Evolutionary conservation across 805 yeast species (phyloP).

Genomic region (Starmerella riodocensis): DNA sequence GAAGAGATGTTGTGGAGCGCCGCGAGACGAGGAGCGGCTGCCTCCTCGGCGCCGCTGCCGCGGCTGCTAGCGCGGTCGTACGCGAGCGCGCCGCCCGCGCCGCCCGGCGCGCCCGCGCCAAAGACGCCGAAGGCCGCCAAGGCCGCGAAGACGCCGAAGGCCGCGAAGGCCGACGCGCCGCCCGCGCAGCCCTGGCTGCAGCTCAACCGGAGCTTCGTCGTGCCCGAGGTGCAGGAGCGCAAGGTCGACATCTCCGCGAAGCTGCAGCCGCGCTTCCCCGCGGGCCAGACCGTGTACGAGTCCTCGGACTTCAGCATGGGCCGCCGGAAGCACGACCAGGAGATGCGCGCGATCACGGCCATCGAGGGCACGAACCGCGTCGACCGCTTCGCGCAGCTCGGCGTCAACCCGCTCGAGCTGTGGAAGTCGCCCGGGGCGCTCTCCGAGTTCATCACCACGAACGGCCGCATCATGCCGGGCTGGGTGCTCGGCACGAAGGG

Average conservation of each 20-base stretch:
- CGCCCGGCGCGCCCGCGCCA: too few relatives aligned
- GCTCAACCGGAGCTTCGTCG: conserved; percentile 4
- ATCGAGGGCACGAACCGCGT: conserved; percentile 4
- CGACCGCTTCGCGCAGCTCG: conserved; percentile 19
- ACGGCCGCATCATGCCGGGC: conserved; percentile 68
- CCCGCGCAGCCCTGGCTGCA: conserved; percentile 1
- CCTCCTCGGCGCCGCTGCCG: too few relatives aligned
- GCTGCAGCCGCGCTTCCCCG: conserved; percentile 31
- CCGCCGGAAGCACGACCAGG: conserved; percentile 33
- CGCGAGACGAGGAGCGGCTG: too few relatives aligned
- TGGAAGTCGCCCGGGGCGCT: conserved; percentile 61
- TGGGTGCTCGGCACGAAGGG: conserved; percentile 54
- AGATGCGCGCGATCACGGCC: conserved; percentile 29
- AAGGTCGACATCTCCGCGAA: conserved; percentile 10
- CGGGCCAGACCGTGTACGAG: conserved; percentile 47
- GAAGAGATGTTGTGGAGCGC: too few relatives aligned
- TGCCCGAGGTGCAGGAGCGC: not conserved
- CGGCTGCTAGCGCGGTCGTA: too few relatives aligned
- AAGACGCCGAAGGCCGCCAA: too few relatives aligned
- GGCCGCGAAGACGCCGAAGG: too few relatives aligned
- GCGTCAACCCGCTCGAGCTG: conserved; percentile 48
- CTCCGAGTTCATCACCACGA: conserved; percentile 48
- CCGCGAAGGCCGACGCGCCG: too few relatives aligned
- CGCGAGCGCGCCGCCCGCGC: too few relatives aligned
- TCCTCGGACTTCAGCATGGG: conserved; percentile 63